Conservation (phyloP, 345 rosid species). For the Rhizophora apiculata region DNA sequence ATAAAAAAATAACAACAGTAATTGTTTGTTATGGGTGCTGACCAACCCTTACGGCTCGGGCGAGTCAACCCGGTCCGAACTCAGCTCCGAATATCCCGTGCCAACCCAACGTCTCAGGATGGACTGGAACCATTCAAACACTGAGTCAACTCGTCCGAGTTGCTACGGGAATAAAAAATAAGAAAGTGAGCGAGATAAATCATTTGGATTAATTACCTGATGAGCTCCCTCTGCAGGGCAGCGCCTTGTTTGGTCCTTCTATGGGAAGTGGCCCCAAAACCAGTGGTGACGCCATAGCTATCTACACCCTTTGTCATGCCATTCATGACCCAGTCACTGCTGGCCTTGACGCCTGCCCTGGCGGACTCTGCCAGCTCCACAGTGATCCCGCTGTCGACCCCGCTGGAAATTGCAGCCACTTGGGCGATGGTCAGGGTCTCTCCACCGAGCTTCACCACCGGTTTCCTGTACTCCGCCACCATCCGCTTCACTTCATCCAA, state of each 20-base stretch:
- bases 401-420: constrained; percentile 51
- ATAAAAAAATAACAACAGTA: no score
- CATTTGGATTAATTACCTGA: constrained; percentile 7
- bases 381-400: neutral
- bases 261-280: constrained; percentile 32
- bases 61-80: neutral
- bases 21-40: no score
- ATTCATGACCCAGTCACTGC: constrained; percentile 35
- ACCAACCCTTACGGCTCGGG: neutral
- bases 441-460: constrained; percentile 61
- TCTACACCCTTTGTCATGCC: constrained; percentile 26
- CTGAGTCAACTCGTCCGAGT: neutral
- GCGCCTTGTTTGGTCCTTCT: constrained; percentile 28
- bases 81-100: no score
- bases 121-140: no score
- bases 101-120: no score
- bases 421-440: constrained; percentile 76
- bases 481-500: constrained; percentile 74
- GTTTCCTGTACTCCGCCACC: constrained; percentile 63
- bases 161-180: neutral
- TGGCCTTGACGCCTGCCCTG: constrained; percentile 22
- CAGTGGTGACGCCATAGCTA: constrained; percentile 30
- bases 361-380: constrained; percentile 29
- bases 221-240: constrained; percentile 30
- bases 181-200: no score